Base-by-base conservation (phyloP, 2,329 filamentous ascomycete species). In the Chrysoporthe austroafricana region DNA sequence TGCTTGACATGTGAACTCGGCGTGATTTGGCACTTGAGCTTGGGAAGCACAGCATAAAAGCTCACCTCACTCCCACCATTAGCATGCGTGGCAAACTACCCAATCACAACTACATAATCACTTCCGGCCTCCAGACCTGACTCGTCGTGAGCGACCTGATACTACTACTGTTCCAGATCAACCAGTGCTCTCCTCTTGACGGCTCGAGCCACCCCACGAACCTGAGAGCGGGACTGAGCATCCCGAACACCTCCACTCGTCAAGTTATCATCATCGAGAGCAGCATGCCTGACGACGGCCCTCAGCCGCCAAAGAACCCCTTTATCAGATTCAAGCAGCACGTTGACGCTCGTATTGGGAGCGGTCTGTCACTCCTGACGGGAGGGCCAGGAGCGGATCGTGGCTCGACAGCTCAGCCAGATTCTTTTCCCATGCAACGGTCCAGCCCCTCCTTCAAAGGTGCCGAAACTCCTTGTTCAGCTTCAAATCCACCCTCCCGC, bases 311-410 rank as follows among this genome's bases (percentile, higher is more conserved):
- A 4, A 74, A 73, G 58, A 80, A 81, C 64, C 74, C 75, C n/a
- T 81, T 82, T 70, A 71, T 81, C 50, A 77, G 77, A 66, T 81
- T 79, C 73, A 81, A 79, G 71, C 76, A 80, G 65, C 76, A 78
- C 66, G 76, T 83, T 66, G 79, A 83, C 71, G 71, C 72, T 56
- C 77, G 76, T 65, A 73, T 83, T 67, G 74, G 76, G 50, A 73
- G 77, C 32, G 75, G 74, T 16, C 70, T 77, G 56, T 73, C 76
- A 39, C 70, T 73, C 26, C 60, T 76, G 32, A 69, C 76, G 43
- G 73, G 74, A 64, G 64, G 54, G n/a, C 73, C 39, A 73, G 46
- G 32, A 52, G 21, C 54, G 36, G 56, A 48, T 69, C 18, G 26
- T 58, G 26, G 34, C 18, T 46, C 48, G 21, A 52, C 63, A 21